Percentiles rank a stretch among this genome's conserved stretches.
Evolutionary conservation across 108 stramenopile genomes (phyloP).

Genomic region (Skeletonema marinoi): DNA sequence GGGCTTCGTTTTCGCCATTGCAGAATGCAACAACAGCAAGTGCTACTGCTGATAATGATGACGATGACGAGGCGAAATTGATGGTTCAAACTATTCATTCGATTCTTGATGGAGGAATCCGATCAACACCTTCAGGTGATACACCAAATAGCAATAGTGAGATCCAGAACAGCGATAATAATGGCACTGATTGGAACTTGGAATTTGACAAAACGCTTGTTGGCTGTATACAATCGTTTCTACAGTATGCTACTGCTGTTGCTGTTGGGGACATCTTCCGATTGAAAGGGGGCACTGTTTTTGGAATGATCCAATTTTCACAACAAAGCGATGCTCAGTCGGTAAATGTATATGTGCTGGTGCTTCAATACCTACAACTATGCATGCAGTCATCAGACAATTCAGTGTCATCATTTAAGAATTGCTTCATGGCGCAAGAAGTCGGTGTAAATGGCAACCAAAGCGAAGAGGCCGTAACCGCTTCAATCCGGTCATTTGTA

Average conservation of each 20-base stretch:
- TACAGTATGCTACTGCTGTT: background rate
- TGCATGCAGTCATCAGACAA: background rate
- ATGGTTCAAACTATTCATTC: conserved; percentile 30
- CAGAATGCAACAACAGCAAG: background rate
- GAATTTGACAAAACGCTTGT: conserved; percentile 20
- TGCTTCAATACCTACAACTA: conserved; percentile 17
- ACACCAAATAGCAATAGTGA: background rate
- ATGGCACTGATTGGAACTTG: background rate
- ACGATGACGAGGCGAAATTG: background rate
- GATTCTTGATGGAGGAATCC: conserved; percentile 13
- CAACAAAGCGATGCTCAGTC: conserved; percentile 18
- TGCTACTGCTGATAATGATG: background rate
- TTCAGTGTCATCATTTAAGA: background rate
- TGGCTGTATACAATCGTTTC: conserved; percentile 11
- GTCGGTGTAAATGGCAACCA: background rate
- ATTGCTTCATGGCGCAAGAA: background rate
- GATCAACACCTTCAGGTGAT: background rate
- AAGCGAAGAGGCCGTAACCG: background rate
- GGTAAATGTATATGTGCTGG: conserved; percentile 2
- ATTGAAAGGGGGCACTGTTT: conserved; percentile 5
- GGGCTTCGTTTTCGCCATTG: background rate
- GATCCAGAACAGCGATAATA: background rate
- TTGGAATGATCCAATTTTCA: conserved; percentile 34
- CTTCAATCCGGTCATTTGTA: conserved; percentile 33
- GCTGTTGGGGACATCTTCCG: background rate